These are phyloP conservation scores for Aspergillus udagawae DNA, from an alignment of 2,329 filamentous ascomycete species.

Conservation along the genomic window DNA sequence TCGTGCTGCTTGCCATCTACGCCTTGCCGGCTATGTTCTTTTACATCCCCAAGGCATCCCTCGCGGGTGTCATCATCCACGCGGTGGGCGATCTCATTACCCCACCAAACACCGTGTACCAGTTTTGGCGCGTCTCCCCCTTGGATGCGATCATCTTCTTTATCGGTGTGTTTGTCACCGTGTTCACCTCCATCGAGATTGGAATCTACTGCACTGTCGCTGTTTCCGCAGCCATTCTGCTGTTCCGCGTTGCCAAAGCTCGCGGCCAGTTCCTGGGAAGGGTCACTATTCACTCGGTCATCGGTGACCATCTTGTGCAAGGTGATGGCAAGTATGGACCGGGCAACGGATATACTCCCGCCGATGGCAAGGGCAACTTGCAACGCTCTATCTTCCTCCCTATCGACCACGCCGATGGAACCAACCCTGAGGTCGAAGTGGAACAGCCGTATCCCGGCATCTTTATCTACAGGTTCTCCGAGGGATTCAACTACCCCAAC, in stretches of 20 bases:
- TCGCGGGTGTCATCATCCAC: slow-evolving; percentile 90
- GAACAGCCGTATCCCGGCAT: slow-evolving; percentile 82
- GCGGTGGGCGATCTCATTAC: slow-evolving; percentile 92
- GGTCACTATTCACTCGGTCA: slow-evolving; percentile 77
- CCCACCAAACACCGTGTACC: slow-evolving; percentile 83
- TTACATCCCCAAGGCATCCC: slow-evolving; percentile 78
- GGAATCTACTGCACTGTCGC: slow-evolving; percentile 86
- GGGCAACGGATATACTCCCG: slow-evolving; percentile 33
- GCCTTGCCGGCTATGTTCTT: slow-evolving; percentile 84
- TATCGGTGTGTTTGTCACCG: slow-evolving; percentile 80
- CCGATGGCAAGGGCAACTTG: slow-evolving; percentile 45
- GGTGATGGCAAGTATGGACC: slow-evolving; percentile 60
- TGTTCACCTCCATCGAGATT: slow-evolving; percentile 85
- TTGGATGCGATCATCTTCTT: slow-evolving; percentile 92
- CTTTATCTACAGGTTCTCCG: slow-evolving; percentile 92
- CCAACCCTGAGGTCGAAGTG: slow-evolving; percentile 79
- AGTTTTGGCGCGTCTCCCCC: slow-evolving; percentile 92
- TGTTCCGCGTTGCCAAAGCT: slow-evolving; percentile 80
- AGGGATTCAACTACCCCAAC: slow-evolving; percentile 96
- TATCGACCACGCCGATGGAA: slow-evolving; percentile 80
- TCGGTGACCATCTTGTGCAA: slow-evolving; percentile 69
- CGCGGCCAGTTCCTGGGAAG: slow-evolving; percentile 78
- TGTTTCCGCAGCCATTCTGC: slow-evolving; percentile 69
- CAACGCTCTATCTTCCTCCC: slow-evolving; percentile 81
- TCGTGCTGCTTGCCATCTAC: slow-evolving; percentile 88